Evolutionary conservation across 306 rosid species (phyloP).

Genomic region (Neltuma alba): DNA sequence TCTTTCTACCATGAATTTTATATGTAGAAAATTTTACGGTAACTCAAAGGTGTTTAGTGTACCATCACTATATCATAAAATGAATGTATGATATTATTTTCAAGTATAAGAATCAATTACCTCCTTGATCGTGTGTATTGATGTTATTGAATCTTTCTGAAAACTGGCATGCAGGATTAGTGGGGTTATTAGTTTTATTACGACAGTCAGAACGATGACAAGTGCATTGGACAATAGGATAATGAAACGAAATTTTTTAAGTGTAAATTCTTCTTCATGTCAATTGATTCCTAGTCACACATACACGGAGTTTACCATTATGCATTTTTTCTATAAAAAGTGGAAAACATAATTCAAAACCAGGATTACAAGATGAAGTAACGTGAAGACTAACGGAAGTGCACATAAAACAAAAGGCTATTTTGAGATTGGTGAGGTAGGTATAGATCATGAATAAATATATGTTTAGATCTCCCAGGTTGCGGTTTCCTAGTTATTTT

Average conservation of each 20-base stretch:
- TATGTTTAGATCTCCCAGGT: background rate
- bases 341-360: background rate
- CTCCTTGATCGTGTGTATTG: background rate
- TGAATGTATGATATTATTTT: background rate
- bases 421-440: background rate
- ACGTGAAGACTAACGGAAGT: background rate
- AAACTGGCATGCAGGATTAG: background rate
- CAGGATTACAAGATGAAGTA: too few species aligned
- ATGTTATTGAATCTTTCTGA: background rate
- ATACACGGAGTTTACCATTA: background rate
- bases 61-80: background rate
- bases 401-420: background rate
- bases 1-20: background rate
- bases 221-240: background rate
- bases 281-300: background rate
- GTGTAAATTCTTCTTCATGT: too few species aligned
- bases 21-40: background rate
- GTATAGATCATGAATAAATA: background rate
- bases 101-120: background rate
- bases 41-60: background rate
- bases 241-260: too few species aligned
- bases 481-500: background rate
- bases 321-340: background rate
- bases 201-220: background rate
- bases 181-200: background rate